Evolutionary conservation across 2,329 filamentous ascomycete genomes (phyloP).

Genomic region (Aureobasidium musti): DNA sequence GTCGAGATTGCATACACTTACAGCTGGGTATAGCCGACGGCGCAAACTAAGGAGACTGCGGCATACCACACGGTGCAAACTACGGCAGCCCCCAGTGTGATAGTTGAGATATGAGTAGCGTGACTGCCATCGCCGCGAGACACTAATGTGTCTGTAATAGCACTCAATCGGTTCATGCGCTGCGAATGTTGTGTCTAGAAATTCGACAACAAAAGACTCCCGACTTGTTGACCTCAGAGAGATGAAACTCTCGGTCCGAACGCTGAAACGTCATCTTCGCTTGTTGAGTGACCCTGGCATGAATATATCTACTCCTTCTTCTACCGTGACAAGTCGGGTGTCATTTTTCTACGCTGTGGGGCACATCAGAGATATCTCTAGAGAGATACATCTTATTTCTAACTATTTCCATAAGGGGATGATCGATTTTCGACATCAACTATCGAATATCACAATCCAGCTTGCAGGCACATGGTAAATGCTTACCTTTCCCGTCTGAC

Average conservation of each 20-base stretch:
- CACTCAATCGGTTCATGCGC: slow-evolving; percentile 37
- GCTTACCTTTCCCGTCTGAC: too few relatives aligned
- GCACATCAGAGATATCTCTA: neutral
- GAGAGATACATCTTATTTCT: too few relatives aligned
- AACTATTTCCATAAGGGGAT: neutral
- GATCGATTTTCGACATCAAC: too few relatives aligned
- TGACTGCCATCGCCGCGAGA: slow-evolving; percentile 24
- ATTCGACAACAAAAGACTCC: neutral
- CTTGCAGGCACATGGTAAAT: too few relatives aligned
- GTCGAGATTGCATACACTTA: neutral
- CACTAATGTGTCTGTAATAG: slow-evolving; percentile 34
- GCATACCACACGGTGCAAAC: slow-evolving; percentile 41
- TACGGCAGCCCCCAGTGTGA: slow-evolving; percentile 36
- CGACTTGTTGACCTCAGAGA: slow-evolving; percentile 7
- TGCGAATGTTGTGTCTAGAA: slow-evolving; percentile 10
- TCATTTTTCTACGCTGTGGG: too few relatives aligned
- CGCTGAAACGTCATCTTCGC: slow-evolving; percentile 6
- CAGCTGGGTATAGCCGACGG: slow-evolving; percentile 26
- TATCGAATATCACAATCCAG: too few relatives aligned
- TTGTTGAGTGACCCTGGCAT: neutral
- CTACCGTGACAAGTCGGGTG: too few relatives aligned
- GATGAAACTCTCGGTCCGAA: slow-evolving; percentile 13
- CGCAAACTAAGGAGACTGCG: slow-evolving; percentile 28
- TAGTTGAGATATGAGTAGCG: slow-evolving; percentile 32
- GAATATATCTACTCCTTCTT: neutral